A percentile compares a stretch with the other conserved stretches of the same genome.
phyloP scores from a whole-genome alignment of 495 filamentous ascomycete species.

The Cercophora sp. region DNA sequence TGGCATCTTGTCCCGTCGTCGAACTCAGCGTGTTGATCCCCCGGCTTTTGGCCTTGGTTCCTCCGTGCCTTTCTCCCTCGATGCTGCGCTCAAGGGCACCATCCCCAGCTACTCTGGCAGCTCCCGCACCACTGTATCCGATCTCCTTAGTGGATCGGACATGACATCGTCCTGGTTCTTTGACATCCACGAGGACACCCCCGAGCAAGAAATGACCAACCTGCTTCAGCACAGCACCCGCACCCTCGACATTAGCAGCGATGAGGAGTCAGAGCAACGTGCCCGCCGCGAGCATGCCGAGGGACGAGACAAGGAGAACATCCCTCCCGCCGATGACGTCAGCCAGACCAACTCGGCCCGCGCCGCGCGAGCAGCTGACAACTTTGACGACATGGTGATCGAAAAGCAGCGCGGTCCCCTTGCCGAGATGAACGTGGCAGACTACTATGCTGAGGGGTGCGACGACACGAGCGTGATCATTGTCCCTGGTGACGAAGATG shows the following conservation, averaged over 20 bases:
- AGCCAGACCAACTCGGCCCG: slow-evolving; percentile 47
- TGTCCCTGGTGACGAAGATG: slow-evolving; percentile 52
- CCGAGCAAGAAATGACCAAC: slow-evolving; percentile 83
- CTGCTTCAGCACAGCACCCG: slow-evolving; percentile 85
- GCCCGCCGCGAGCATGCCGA: slow-evolving; percentile 53
- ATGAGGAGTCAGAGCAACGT: slow-evolving; percentile 55
- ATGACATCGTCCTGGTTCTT: slow-evolving; percentile 77
- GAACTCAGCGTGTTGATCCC: slow-evolving; percentile 59
- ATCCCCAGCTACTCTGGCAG: slow-evolving; percentile 51
- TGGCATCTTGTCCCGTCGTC: slow-evolving; percentile 59
- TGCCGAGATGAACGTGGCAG: slow-evolving; percentile 63
- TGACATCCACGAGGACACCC: slow-evolving; percentile 89
- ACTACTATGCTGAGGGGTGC: slow-evolving; percentile 68
- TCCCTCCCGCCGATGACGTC: slow-evolving; percentile 64
- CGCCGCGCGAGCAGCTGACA: slow-evolving; percentile 15
- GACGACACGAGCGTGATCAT: slow-evolving; percentile 58
- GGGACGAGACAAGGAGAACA: slow-evolving; percentile 83
- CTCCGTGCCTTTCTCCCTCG: slow-evolving; percentile 66
- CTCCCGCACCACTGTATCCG: slow-evolving; percentile 19
- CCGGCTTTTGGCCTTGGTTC: slow-evolving; percentile 39
- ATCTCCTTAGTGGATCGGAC: slow-evolving; percentile 30
- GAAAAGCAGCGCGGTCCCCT: slow-evolving; percentile 62
- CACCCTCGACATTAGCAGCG: slow-evolving; percentile 77
- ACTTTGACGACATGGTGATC: slow-evolving; percentile 39
- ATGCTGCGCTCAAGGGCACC: slow-evolving; percentile 69